These are phyloP conservation scores for Scopulariopsis brevicaulis DNA, from an alignment of 2,329 filamentous ascomycete genomes.

Conservation along the genomic window DNA sequence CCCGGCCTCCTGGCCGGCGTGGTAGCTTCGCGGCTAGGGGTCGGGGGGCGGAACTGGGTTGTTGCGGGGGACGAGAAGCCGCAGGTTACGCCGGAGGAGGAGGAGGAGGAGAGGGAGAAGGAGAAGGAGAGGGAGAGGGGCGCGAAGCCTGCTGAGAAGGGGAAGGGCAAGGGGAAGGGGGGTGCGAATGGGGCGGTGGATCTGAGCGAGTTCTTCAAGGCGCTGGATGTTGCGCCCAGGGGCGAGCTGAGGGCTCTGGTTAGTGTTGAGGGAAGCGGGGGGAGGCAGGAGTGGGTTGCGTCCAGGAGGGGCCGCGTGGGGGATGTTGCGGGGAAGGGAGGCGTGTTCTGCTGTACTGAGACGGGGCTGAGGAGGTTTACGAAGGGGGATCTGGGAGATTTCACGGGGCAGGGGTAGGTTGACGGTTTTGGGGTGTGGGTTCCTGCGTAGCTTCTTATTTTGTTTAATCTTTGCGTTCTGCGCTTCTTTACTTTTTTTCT, in stretches of 20 bases:
- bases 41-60: slow-evolving; percentile 27
- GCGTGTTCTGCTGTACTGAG: slow-evolving; percentile 11
- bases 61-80: slow-evolving; percentile 1
- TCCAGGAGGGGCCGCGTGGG: slow-evolving; percentile 9
- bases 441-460: neutral
- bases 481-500: neutral
- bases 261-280: slow-evolving; percentile 2
- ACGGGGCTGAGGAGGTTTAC: slow-evolving; percentile 11
- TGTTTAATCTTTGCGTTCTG: neutral
- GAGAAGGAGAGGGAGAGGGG: neutral
- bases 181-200: neutral
- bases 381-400: slow-evolving; percentile 8
- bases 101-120: neutral
- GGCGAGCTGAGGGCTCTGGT: slow-evolving; percentile 17
- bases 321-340: slow-evolving; percentile 7
- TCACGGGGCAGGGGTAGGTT: neutral
- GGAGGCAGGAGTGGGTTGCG: neutral
- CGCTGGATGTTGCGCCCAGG: slow-evolving; percentile 13
- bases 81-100: neutral
- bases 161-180: slow-evolving; percentile 5
- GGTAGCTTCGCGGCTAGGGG: slow-evolving; percentile 61
- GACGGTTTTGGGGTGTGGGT: neutral
- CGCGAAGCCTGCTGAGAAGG: neutral
- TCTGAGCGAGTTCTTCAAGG: slow-evolving; percentile 7
- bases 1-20: slow-evolving; percentile 67